Evolutionary conservation across 2,329 filamentous ascomycete species (phyloP), one percentile per base, ranked within the genome.

Genomic region (Colletotrichum scovillei): DNA sequence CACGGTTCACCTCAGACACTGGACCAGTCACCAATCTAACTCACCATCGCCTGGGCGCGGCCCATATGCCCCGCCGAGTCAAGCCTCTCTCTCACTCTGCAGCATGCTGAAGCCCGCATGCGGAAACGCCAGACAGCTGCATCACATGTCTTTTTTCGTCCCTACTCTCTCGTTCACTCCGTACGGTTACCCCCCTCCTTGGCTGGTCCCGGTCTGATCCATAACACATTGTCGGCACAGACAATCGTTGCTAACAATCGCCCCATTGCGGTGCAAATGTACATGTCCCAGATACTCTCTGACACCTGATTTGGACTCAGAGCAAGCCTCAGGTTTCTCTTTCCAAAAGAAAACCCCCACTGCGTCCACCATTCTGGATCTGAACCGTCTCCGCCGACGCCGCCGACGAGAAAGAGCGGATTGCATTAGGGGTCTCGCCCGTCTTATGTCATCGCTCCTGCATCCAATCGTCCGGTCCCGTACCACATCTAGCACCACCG

Each of bases 381-480:
- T 53, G 49, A 59, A 30, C 67, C 49, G 38, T 55, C 60, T 70
- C 70, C 70, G 67, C 62, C 60, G 60, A 70, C 67, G 60, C 67
- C 70, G 67, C 60, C 70, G 67, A 70, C 67, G 46, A 69, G 60
- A 46, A 22, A 65, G 59, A 49, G 46, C 69, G 60, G 59, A 24
- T 65, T 42, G 32, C 63, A 65, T 49, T 57, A 65, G 35, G 58
- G 70, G 67, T 71, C 70, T 68, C 63, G 70, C 60, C 55, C 70
- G 68, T 70, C 70, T 73, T 73, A 73, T 73, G 70, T 73, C 70
- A 73, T 73, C 70, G 69, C 60, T 56, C 63, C 70, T 73, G 70
- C 70, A 73, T 66, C 70, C 70, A 73, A 73, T 73, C 67, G 70
- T 65, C 67, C 70, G 67, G 67, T 56, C 64, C 70, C 70, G 67